Base-by-base conservation (phyloP, 306 rosid species). In the Calophaca sinica region DNA sequence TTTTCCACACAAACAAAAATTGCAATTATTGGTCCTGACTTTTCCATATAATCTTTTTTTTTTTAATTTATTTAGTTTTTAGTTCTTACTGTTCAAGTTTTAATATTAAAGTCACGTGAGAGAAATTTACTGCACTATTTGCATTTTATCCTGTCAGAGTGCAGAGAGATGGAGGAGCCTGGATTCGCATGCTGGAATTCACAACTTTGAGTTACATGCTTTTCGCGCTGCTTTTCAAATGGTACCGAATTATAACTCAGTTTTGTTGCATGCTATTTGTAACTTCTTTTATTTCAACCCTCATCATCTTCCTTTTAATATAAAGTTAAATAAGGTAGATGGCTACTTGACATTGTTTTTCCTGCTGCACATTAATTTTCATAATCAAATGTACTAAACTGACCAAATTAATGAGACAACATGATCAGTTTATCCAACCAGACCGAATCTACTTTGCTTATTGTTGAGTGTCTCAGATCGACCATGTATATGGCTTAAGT, bases 91-190 rank as follows among this genome's bases (percentile, higher is more conserved):
- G 42, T 53, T 26, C n/a, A 39, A 50, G 13, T 15, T 74, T 68
- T 52, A 10, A 44, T 6, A 9, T 59, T 66, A 9, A 69, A 74
- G 26, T 78, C 74, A 44, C 9, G 29, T 7, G 50, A 51, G 33
- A 44, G 70, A 39, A 41, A 59, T 68, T 83, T 41, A 35, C 52
- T 57, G 13, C n/a, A 39, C 41, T 57, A 44, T 54, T 46, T 61
- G 49, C 28, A n/a, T 66, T 84, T 76, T 74, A 68, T 84, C 67
- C 81, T 81, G 35, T 51, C 77, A 94, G 98, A 94, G 98, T 84
- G 98, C 96, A 36, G 97, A 94, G 82, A 91, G 96, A 85, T 94
- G 98, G 97, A 88, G 85, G 72, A 85, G 78, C 82, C 79, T 94
- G 77, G 93, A 87, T 68, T 77, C 45, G 55, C 86, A 86, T 74